Conservation (phyloP, 352 stramenopile genomes). For the Pythium utonaiense region DNA sequence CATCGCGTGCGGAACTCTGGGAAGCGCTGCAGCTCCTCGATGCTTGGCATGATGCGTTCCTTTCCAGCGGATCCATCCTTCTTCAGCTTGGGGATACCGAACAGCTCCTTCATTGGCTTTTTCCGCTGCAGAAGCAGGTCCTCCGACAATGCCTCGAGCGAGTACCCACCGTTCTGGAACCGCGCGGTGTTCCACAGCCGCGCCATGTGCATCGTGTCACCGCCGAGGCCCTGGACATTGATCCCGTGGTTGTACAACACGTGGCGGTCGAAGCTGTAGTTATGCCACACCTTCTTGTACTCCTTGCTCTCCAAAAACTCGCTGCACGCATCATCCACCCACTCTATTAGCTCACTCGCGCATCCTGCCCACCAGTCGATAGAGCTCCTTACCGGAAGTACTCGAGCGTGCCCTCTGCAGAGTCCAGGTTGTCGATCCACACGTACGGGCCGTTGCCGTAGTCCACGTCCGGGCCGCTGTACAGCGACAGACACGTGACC, state of each 20-base stretch:
- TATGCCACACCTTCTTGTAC: slow-evolving; percentile 97
- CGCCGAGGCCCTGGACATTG: slow-evolving; percentile 88
- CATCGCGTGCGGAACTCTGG: slow-evolving; percentile 88
- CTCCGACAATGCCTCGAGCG: slow-evolving; percentile 91
- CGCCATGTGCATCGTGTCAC: slow-evolving; percentile 99
- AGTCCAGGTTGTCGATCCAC: slow-evolving; percentile 92
- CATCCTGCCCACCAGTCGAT: neutral
- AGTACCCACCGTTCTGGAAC: slow-evolving; percentile 91
- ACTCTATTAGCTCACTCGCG: too few species aligned
- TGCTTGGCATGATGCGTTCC: slow-evolving; percentile 66
- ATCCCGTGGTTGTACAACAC: slow-evolving; percentile 98
- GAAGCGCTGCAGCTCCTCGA: slow-evolving; percentile 83
- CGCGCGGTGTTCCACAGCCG: slow-evolving; percentile 85
- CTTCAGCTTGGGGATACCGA: slow-evolving; percentile 93
- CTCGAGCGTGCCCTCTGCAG: slow-evolving; percentile 80
- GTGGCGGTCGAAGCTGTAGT: slow-evolving; percentile 99
- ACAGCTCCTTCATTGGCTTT: slow-evolving; percentile 97
- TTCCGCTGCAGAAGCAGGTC: slow-evolving; percentile 89
- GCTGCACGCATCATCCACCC: slow-evolving; percentile 51
- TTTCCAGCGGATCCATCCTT: slow-evolving; percentile 94
- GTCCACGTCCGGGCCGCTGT: slow-evolving; percentile 94
- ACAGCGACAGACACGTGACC: slow-evolving; percentile 97
- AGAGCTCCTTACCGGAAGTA: slow-evolving; percentile 40
- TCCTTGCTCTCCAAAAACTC: slow-evolving; percentile 91
- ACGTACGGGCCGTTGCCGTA: slow-evolving; percentile 92